Conservation (phyloP, 2,329 filamentous ascomycete genomes). For the Diplodia scrobiculata region DNA sequence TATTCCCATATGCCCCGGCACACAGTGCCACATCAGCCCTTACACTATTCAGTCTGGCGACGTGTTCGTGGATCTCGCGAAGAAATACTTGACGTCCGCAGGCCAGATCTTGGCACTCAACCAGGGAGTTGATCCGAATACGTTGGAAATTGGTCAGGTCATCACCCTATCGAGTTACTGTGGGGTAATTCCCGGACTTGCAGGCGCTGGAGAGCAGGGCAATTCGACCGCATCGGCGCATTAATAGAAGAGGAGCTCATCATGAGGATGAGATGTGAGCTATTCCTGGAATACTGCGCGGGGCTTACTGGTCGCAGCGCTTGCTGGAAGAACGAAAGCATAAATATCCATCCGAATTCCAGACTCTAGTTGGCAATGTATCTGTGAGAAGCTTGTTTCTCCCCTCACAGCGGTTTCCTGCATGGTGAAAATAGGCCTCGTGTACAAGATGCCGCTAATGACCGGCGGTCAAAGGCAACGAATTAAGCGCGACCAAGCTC, state of each 20-base stretch:
- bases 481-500: background rate
- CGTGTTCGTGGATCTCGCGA: conserved; percentile 34
- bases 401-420: too few relatives aligned
- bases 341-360: background rate
- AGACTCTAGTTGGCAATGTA: background rate
- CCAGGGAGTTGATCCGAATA: conserved; percentile 31
- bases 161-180: conserved; percentile 15
- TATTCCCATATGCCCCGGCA: conserved; percentile 35
- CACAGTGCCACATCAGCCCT: conserved; percentile 32
- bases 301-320: background rate
- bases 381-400: background rate
- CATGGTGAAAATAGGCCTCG: too few relatives aligned
- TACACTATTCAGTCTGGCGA: conserved; percentile 35
- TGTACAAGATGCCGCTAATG: background rate
- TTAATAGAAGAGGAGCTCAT: background rate
- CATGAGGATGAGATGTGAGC: background rate
- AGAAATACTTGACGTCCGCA: conserved; percentile 31
- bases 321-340: background rate
- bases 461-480: background rate
- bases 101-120: conserved; percentile 37
- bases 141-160: conserved; percentile 30
- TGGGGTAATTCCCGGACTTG: background rate
- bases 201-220: background rate
- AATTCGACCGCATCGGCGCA: background rate
- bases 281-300: background rate